Evolutionary conservation across 495 filamentous ascomycete genomes (phyloP).

Genomic region (Terfezia boudieri): DNA sequence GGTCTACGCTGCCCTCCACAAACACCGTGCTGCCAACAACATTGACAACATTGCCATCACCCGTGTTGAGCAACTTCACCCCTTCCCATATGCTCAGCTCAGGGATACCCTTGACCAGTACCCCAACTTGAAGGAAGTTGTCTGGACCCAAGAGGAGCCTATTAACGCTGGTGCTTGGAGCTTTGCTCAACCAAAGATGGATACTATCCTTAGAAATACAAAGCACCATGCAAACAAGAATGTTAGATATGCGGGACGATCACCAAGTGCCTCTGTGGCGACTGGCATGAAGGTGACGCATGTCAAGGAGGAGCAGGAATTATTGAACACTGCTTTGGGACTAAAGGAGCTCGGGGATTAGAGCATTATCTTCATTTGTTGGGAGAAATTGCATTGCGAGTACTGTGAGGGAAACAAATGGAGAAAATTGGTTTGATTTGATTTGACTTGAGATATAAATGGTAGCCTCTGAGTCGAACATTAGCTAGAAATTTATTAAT

Average conservation of each 20-base stretch:
- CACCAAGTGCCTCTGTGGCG: slow-evolving; percentile 74
- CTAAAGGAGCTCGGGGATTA: slow-evolving; percentile 16
- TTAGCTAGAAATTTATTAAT: too few relatives aligned
- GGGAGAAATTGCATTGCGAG: too few relatives aligned
- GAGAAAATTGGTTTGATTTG: too few relatives aligned
- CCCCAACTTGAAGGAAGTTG: slow-evolving; percentile 86
- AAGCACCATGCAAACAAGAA: slow-evolving; percentile 79
- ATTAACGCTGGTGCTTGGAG: slow-evolving; percentile 91
- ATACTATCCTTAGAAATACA: slow-evolving; percentile 82
- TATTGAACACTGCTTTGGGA: slow-evolving; percentile 50
- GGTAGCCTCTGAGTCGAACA: too few relatives aligned
- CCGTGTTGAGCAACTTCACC: slow-evolving; percentile 89
- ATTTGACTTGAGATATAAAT: too few relatives aligned
- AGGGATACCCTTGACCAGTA: slow-evolving; percentile 89
- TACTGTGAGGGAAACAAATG: too few relatives aligned
- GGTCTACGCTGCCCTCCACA: slow-evolving; percentile 72
- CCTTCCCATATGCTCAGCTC: slow-evolving; percentile 95
- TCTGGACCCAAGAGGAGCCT: slow-evolving; percentile 93
- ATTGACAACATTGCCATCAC: slow-evolving; percentile 80
- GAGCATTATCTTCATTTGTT: too few relatives aligned
- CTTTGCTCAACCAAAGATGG: slow-evolving; percentile 84
- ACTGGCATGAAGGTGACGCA: slow-evolving; percentile 78
- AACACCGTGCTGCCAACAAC: slow-evolving; percentile 66
- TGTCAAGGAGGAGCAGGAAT: slow-evolving; percentile 78
- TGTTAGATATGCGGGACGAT: slow-evolving; percentile 87